A percentile compares a stretch with the other conserved stretches of the same genome.
phyloP scores from a whole-genome alignment of 352 stramenopile genomes.

The Phytophthora quininea region DNA sequence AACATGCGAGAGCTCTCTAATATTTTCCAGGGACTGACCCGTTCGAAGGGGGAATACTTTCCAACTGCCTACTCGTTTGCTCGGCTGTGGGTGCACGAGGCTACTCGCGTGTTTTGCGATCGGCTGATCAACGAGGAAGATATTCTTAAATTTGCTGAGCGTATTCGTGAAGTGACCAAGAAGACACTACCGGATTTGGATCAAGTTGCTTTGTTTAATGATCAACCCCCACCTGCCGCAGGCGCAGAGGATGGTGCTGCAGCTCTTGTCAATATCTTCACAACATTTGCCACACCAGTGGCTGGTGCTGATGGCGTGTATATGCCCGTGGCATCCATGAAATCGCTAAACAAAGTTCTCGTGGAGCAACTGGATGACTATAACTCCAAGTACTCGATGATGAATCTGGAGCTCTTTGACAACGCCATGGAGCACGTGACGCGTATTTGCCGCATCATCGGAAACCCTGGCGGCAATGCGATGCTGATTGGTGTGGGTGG shows the following conservation, averaged over 20 bases:
- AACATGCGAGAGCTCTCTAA: constrained; percentile 98
- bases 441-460: constrained; percentile 96
- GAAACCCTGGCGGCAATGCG: constrained; percentile 95
- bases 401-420: constrained; percentile 98
- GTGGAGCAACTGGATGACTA: constrained; percentile 96
- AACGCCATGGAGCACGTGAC: constrained; percentile 98
- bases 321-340: constrained; percentile 77
- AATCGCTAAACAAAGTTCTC: constrained; percentile 89
- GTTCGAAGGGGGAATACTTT: constrained; percentile 94
- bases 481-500: constrained; percentile 98
- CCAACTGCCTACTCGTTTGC: constrained; percentile 83
- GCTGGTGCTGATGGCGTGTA: constrained; percentile 77
- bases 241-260: constrained; percentile 26
- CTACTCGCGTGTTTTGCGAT: constrained; percentile 97
- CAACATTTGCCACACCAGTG: constrained; percentile 90
- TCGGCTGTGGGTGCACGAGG: constrained; percentile 96
- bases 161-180: constrained; percentile 93
- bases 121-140: constrained; percentile 96
- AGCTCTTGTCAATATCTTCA: constrained; percentile 92
- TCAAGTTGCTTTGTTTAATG: constrained; percentile 84
- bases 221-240: constrained; percentile 41
- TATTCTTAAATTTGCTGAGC: constrained; percentile 91
- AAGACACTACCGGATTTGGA: constrained; percentile 92
- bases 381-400: constrained; percentile 97
- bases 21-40: constrained; percentile 95